These are phyloP conservation scores for Decorospora gaudefroyi DNA, from an alignment of 2,329 filamentous ascomycete genomes.

Conservation along the genomic window DNA sequence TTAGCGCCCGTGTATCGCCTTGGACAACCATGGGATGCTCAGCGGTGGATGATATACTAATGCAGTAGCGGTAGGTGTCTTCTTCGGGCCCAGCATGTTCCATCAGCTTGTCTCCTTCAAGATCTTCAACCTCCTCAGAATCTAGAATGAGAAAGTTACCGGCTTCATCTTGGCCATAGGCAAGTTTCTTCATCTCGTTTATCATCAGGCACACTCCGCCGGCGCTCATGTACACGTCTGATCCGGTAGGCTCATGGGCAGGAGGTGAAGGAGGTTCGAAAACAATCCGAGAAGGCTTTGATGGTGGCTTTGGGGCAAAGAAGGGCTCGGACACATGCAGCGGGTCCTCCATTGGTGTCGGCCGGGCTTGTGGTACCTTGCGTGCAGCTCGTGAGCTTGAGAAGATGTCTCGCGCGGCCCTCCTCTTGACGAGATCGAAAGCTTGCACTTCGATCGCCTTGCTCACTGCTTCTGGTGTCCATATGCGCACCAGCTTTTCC, in stretches of 20 bases:
- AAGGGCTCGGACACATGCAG: neutral
- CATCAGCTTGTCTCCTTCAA: neutral
- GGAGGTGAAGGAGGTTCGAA: neutral
- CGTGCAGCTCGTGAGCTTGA: neutral
- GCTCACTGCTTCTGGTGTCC: neutral
- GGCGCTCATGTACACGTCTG: neutral
- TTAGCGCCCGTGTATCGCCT: neutral
- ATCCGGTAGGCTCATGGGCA: neutral
- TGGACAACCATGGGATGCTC: neutral
- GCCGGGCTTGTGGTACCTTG: neutral
- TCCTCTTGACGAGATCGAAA: neutral
- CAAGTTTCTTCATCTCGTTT: neutral
- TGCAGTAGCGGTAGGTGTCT: neutral
- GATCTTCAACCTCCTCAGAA: constrained; percentile 1
- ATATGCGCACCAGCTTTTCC: neutral
- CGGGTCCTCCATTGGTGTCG: too few species aligned
- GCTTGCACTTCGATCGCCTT: neutral
- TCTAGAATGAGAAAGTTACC: neutral
- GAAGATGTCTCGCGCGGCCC: constrained; percentile 6
- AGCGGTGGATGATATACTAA: neutral
- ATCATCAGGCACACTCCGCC: neutral
- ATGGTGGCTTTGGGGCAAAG: neutral
- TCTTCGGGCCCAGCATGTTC: neutral
- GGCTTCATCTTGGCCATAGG: neutral
- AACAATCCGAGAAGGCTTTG: neutral